phyloP scores from a whole-genome alignment of 2,329 filamentous ascomycete species.

The Conoideocrella luteorostrata region DNA sequence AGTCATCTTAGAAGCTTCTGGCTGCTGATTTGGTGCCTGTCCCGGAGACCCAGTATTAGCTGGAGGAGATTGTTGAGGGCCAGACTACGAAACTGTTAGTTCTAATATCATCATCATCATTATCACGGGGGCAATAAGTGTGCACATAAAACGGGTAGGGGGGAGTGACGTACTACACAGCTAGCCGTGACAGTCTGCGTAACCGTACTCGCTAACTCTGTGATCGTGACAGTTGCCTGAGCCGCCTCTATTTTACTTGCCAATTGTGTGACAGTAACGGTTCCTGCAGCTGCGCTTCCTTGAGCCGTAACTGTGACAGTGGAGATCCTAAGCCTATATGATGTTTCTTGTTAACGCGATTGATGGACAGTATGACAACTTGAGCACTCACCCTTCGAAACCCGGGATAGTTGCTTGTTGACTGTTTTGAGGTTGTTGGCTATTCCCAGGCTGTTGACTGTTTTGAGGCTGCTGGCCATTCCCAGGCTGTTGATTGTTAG shows the following conservation, averaged over 20 bases:
- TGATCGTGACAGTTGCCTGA: conserved; percentile 13
- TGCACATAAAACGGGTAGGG: neutral
- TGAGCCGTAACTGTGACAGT: neutral
- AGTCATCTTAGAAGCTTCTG: too few species aligned
- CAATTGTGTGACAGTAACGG: conserved; percentile 1
- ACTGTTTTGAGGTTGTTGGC: neutral
- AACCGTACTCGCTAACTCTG: conserved; percentile 6
- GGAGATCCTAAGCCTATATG: neutral
- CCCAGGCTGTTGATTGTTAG: neutral
- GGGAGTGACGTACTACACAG: neutral
- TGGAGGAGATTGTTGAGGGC: neutral
- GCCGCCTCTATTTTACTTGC: neutral
- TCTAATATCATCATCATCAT: too few species aligned
- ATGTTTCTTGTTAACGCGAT: neutral
- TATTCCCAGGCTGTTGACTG: neutral
- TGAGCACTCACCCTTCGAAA: neutral
- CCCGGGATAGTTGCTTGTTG: neutral
- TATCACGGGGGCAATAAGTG: too few species aligned
- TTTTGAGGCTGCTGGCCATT: neutral
- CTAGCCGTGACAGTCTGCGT: conserved; percentile 8
- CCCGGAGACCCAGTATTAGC: neutral
- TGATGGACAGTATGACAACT: too few species aligned
- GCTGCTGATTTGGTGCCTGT: too few species aligned
- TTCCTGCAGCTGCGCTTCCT: neutral
- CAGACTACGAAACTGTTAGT: neutral